Conservation (phyloP, 352 stramenopile genomes). For the Pilasporangium apinafurcum region DNA sequence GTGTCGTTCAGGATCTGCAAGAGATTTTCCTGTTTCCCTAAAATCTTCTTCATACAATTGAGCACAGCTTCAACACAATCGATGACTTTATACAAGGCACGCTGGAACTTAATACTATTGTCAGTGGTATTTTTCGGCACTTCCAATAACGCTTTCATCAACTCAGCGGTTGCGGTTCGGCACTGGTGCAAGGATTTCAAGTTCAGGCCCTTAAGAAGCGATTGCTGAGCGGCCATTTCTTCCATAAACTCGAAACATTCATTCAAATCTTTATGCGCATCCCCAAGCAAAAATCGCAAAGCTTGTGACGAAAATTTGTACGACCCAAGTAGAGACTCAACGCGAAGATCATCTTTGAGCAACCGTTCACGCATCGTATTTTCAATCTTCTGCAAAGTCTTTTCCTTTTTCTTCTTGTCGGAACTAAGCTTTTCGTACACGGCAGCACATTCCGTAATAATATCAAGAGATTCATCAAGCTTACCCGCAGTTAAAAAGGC, state of each 20-base stretch:
- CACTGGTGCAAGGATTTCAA: constrained; percentile 73
- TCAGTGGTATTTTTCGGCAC: constrained; percentile 70
- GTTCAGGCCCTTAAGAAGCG: constrained; percentile 78
- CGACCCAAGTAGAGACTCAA: constrained; percentile 76
- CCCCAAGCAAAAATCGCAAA: constrained; percentile 67
- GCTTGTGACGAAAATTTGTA: constrained; percentile 88
- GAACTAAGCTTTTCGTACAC: constrained; percentile 80
- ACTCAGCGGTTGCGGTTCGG: constrained; percentile 49
- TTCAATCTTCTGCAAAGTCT: constrained; percentile 83
- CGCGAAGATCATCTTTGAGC: constrained; percentile 77
- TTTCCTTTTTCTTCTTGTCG: constrained; percentile 88
- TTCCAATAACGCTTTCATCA: constrained; percentile 85
- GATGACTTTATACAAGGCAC: constrained; percentile 78
- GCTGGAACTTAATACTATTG: constrained; percentile 85
- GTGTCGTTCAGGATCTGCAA: constrained; percentile 84
- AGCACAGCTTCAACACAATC: constrained; percentile 77
- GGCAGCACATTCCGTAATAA: constrained; percentile 70
- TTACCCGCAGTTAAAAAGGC: constrained; percentile 83
- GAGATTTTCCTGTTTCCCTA: constrained; percentile 81
- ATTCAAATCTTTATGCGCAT: constrained; percentile 79
- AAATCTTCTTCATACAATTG: constrained; percentile 80
- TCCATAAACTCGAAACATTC: constrained; percentile 87
- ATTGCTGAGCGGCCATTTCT: constrained; percentile 69
- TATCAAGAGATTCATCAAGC: constrained; percentile 84
- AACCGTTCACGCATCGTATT: constrained; percentile 80